Evolutionary conservation across 75 land plant species (phyloP).

Genomic region (Cupressus sempervirens): DNA sequence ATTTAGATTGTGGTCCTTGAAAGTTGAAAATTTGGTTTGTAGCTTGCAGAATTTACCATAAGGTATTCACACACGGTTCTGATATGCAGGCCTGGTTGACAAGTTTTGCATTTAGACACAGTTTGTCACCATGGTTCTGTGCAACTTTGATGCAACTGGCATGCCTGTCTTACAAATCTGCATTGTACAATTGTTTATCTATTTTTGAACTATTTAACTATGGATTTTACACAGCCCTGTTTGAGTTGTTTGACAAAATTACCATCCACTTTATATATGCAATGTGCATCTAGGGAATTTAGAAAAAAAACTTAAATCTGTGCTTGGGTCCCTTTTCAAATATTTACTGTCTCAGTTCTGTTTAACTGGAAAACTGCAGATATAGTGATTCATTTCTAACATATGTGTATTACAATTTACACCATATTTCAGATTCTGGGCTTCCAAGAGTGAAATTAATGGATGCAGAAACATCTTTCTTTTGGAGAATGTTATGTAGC

Average conservation of each 20-base stretch:
- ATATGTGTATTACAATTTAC: neutral
- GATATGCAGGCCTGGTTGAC: neutral
- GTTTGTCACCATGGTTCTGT: neutral
- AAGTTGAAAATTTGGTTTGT: neutral
- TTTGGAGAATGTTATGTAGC: slow-evolving; percentile 69
- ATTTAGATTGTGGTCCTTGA: neutral
- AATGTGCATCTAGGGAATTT: neutral
- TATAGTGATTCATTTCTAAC: neutral
- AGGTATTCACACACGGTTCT: neutral
- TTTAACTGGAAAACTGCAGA: neutral
- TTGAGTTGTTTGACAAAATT: neutral
- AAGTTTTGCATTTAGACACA: neutral
- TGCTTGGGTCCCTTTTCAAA: neutral
- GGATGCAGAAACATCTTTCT: slow-evolving; percentile 87
- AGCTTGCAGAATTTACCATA: neutral
- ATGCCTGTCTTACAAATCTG: neutral
- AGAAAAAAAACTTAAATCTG: neutral
- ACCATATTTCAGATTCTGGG: neutral
- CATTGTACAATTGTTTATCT: neutral
- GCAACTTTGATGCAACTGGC: neutral
- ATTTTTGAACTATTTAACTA: neutral
- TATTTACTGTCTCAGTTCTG: neutral
- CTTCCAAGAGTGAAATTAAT: slow-evolving; percentile 33
- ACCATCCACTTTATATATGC: neutral
- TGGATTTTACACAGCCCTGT: neutral